These are phyloP conservation scores for Flagelloscypha sp. DNA, from an alignment of 768 basidiomycete genomes.

Conservation along the genomic window DNA sequence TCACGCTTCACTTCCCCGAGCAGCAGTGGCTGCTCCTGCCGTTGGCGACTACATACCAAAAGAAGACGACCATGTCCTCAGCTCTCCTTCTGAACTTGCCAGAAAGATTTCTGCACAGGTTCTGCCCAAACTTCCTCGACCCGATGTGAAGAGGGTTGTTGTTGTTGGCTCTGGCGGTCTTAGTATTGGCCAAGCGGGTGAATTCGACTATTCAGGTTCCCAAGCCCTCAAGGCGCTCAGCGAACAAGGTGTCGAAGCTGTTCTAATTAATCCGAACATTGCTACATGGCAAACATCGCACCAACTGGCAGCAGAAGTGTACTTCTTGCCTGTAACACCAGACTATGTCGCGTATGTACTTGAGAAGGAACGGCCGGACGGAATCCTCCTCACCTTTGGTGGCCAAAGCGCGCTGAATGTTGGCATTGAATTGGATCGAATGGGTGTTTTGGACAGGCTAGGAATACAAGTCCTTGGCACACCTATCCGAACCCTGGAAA, in stretches of 20 bases:
- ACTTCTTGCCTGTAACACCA: conserved; percentile 92
- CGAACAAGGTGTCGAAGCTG: conserved; percentile 89
- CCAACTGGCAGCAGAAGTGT: conserved; percentile 92
- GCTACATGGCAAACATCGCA: conserved; percentile 99
- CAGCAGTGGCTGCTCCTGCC: conserved; percentile 70
- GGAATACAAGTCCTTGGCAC: conserved; percentile 93
- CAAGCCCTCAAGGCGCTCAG: conserved; percentile 97
- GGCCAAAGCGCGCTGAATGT: conserved; percentile 98
- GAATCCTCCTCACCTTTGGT: conserved; percentile 94
- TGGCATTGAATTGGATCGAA: conserved; percentile 91
- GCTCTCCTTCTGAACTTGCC: conserved; percentile 91
- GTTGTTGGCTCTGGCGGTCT: conserved; percentile 96
- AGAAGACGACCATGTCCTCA: conserved; percentile 72
- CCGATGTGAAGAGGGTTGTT: conserved; percentile 89
- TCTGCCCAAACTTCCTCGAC: conserved; percentile 82
- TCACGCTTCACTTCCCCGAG: no score
- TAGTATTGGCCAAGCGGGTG: conserved; percentile 96
- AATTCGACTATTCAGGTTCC: conserved; percentile 99
- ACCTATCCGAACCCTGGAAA: conserved; percentile 87
- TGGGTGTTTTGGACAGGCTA: conserved; percentile 90
- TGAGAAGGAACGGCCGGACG: conserved; percentile 97
- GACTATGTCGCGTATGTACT: conserved; percentile 98
- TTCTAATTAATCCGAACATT: conserved; percentile 98
- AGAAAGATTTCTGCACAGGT: conserved; percentile 91
- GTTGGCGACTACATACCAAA: conserved; percentile 62